Percentiles rank a stretch among this genome's conserved stretches.
Conservation (phyloP, 2,329 filamentous ascomycete genomes). For the Pseudogymnoascus sp. region DNA sequence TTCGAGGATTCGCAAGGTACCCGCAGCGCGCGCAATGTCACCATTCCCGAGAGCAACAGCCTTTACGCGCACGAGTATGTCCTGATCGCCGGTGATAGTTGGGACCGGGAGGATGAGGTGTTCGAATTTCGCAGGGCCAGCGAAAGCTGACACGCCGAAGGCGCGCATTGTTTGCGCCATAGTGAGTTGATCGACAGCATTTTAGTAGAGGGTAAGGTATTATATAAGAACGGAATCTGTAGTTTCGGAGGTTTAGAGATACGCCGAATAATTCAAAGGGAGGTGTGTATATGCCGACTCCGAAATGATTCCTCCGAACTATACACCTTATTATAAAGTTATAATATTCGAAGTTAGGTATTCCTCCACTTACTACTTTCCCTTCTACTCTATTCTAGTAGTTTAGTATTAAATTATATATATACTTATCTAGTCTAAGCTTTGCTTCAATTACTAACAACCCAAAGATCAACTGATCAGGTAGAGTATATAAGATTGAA, state of each 20-base stretch:
- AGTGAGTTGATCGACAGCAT: conserved; percentile 17
- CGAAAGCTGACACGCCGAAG: neutral
- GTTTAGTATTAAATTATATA: too few species aligned
- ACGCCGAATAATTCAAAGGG: neutral
- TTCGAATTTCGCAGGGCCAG: neutral
- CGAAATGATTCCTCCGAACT: too few species aligned
- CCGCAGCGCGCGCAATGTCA: neutral
- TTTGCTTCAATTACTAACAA: too few species aligned
- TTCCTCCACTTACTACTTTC: too few species aligned
- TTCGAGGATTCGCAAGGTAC: conserved; percentile 28
- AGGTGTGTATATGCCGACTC: too few species aligned
- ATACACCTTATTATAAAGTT: too few species aligned
- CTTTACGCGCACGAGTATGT: neutral
- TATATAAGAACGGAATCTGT: conserved; percentile 11
- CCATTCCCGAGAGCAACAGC: neutral
- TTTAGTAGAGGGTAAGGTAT: conserved; percentile 28
- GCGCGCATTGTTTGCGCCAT: neutral
- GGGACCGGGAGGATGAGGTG: neutral
- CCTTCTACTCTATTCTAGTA: too few species aligned
- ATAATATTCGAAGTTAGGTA: too few species aligned
- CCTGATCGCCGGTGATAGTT: neutral
- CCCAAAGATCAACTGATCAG: too few species aligned
- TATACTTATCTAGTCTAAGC: too few species aligned
- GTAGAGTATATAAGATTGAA: too few species aligned
- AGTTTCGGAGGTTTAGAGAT: neutral